Conservation (phyloP, 2,329 filamentous ascomycete genomes). For the Talaromyces sp. region DNA sequence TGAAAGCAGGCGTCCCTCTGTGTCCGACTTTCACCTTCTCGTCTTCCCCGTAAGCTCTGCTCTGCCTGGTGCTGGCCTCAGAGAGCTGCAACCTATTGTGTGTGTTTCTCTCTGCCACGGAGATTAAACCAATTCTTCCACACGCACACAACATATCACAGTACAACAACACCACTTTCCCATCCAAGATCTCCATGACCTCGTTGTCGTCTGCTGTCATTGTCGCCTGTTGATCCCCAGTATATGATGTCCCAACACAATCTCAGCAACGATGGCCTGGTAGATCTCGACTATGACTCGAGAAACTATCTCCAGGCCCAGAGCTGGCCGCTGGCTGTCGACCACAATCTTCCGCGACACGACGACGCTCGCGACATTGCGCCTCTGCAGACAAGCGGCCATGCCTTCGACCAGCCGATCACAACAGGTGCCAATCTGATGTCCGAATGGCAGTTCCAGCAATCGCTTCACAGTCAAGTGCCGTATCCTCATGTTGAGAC, state of each 20-base stretch:
- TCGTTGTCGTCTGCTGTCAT: neutral
- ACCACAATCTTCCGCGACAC: constrained; percentile 30
- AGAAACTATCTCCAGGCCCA: constrained; percentile 43
- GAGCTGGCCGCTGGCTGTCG: constrained; percentile 43
- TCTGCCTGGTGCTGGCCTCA: constrained; percentile 3
- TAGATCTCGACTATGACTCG: constrained; percentile 48
- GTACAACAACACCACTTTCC: neutral
- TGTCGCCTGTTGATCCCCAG: constrained; percentile 3
- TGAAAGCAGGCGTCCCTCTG: constrained; percentile 1
- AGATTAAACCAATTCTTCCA: constrained; percentile 17
- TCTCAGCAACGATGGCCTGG: constrained; percentile 44
- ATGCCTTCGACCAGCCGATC: constrained; percentile 43
- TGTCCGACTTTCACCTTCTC: neutral
- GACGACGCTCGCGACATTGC: constrained; percentile 37
- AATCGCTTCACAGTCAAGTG: constrained; percentile 36
- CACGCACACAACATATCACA: constrained; percentile 18
- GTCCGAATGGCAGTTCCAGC: constrained; percentile 46
- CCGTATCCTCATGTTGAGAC: constrained; percentile 51
- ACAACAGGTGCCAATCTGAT: constrained; percentile 43
- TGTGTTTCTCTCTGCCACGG: constrained; percentile 1
- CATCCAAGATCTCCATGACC: constrained; percentile 7
- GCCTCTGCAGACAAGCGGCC: constrained; percentile 43
- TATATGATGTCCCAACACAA: constrained; percentile 44
- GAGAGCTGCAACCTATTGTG: constrained; percentile 8
- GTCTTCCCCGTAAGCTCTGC: neutral